Percentiles rank a stretch among this genome's conserved stretches.
Evolutionary conservation across 768 basidiomycete species (phyloP).

Genomic region (Lentinula aciculospora): DNA sequence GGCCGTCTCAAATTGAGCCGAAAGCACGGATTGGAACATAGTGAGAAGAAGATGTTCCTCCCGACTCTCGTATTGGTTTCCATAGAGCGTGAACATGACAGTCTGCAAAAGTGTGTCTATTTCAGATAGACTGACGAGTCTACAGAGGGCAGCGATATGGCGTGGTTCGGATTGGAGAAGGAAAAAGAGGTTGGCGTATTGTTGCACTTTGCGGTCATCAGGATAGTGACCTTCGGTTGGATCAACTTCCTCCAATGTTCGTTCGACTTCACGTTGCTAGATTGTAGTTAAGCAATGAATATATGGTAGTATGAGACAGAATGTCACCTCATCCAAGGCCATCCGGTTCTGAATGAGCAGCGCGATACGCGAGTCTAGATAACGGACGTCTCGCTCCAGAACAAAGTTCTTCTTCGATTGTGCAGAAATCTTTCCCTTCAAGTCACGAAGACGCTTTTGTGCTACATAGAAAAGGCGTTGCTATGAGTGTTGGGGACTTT

Average conservation of each 20-base stretch:
- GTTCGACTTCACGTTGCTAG: slow-evolving; percentile 92
- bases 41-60: slow-evolving; percentile 98
- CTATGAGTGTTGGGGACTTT: slow-evolving; percentile 1
- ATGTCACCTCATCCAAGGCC: slow-evolving; percentile 85
- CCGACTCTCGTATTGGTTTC: slow-evolving; percentile 97
- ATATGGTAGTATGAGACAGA: not conserved
- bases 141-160: slow-evolving; percentile 93
- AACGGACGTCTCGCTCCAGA: slow-evolving; percentile 95
- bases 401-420: slow-evolving; percentile 99
- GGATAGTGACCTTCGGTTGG: slow-evolving; percentile 89
- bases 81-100: slow-evolving; percentile 99
- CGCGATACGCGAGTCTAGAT: slow-evolving; percentile 95
- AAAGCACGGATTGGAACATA: slow-evolving; percentile 98
- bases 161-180: slow-evolving; percentile 96
- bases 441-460: slow-evolving; percentile 92
- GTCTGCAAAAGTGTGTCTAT: slow-evolving; percentile 99
- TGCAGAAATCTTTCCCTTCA: slow-evolving; percentile 95
- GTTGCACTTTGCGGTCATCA: slow-evolving; percentile 90
- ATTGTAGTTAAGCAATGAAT: slow-evolving; percentile 9
- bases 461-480: slow-evolving; percentile 40
- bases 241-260: slow-evolving; percentile 94
- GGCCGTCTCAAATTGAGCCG: slow-evolving; percentile 98
- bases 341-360: slow-evolving; percentile 97
- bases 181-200: slow-evolving; percentile 99
- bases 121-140: slow-evolving; percentile 92